A percentile compares a stretch with the other conserved stretches of the same genome.
Evolutionary conservation across 2,329 filamentous ascomycete genomes (phyloP).

Genomic region (Cordyceps pruinosa): DNA sequence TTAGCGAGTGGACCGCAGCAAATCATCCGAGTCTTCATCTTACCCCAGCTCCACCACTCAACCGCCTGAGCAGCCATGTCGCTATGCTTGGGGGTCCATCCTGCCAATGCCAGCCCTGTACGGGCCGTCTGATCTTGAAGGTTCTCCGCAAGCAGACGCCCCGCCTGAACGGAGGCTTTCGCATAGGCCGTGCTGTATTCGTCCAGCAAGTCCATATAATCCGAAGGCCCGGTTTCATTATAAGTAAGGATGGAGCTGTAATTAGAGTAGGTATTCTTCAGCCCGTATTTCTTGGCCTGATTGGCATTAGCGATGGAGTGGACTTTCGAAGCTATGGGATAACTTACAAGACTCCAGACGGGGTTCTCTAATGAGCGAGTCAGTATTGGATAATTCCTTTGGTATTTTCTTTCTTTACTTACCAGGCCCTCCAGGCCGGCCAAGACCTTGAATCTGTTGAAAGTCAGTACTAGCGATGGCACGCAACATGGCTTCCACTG

Average conservation of each 20-base stretch:
- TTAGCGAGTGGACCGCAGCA: not conserved
- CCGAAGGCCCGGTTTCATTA: slow-evolving; percentile 46
- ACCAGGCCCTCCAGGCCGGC: slow-evolving; percentile 21
- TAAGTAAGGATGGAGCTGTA: slow-evolving; percentile 53
- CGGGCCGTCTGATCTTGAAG: slow-evolving; percentile 56
- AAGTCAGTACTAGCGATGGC: not conserved
- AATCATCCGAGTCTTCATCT: not conserved
- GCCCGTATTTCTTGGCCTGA: slow-evolving; percentile 46
- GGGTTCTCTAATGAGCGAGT: slow-evolving; percentile 45
- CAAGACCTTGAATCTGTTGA: slow-evolving; percentile 15
- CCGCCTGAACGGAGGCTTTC: slow-evolving; percentile 44
- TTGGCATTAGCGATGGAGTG: not conserved
- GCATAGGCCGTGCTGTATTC: slow-evolving; percentile 41
- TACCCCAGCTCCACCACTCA: slow-evolving; percentile 49
- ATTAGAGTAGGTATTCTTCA: slow-evolving; percentile 52
- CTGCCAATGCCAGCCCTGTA: slow-evolving; percentile 50
- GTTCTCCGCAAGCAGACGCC: slow-evolving; percentile 50
- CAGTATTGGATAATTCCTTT: not conserved
- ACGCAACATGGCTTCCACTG: slow-evolving; percentile 12
- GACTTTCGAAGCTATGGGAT: not conserved
- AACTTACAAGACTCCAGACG: slow-evolving; percentile 45
- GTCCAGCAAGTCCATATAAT: slow-evolving; percentile 45
- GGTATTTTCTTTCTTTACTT: not conserved
- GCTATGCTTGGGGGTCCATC: slow-evolving; percentile 51
- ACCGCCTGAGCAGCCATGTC: slow-evolving; percentile 51